A percentile compares a stretch with the other conserved stretches of the same genome.
Evolutionary conservation across 768 basidiomycete genomes (phyloP).

Genomic region (Leccinum barrowsii): DNA sequence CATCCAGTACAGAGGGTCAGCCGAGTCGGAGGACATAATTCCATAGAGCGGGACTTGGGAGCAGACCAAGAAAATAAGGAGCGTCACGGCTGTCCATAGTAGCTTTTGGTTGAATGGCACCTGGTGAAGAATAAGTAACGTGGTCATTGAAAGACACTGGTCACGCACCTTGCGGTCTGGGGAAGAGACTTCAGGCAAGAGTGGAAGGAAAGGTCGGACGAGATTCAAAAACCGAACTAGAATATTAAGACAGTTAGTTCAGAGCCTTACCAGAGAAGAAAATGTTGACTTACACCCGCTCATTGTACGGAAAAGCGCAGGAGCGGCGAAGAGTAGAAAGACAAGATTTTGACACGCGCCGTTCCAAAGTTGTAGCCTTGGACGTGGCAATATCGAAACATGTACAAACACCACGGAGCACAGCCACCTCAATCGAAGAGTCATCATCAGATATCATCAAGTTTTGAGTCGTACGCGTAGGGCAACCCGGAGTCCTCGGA

Average conservation of each 20-base stretch:
- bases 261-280: neutral
- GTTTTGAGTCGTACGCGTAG: too few relatives aligned
- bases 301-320: conserved; percentile 46
- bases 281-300: conserved; percentile 66
- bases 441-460: too few relatives aligned
- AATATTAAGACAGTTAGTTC: neutral
- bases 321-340: conserved; percentile 20
- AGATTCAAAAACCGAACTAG: conserved; percentile 92
- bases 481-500: too few relatives aligned
- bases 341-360: conserved; percentile 18
- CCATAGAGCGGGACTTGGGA: conserved; percentile 99
- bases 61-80: conserved; percentile 99
- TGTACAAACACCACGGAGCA: conserved; percentile 18
- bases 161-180: conserved; percentile 87
- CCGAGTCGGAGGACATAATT: conserved; percentile 99
- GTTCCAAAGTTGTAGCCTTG: conserved; percentile 14
- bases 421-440: conserved; percentile 9
- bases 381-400: conserved; percentile 33
- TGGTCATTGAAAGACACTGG: neutral
- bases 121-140: conserved; percentile 37
- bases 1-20: conserved; percentile 99
- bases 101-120: conserved; percentile 98
- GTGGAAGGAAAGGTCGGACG: conserved; percentile 95
- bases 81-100: conserved; percentile 97
- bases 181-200: conserved; percentile 95